Evolutionary conservation across 2,329 filamentous ascomycete species (phyloP), one percentile per base, ranked within the genome.

Genomic region (Fusarium sambucinum): DNA sequence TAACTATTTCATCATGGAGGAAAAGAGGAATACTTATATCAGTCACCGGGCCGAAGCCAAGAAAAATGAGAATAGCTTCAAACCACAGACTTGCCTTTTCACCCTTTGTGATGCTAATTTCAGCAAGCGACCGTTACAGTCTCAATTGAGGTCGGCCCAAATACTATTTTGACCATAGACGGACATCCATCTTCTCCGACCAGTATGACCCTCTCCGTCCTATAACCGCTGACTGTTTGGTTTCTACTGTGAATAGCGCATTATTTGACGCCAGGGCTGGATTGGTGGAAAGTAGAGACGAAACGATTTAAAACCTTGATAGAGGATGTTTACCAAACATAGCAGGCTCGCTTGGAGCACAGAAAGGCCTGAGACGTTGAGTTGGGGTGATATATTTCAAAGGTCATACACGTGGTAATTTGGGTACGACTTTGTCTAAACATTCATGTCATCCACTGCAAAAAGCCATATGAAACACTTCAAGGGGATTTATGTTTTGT

Each of bases 211-310:
- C n/a, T 41, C 21, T 40, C 45, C 7, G 47, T 23, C 29, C 14
- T 56, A 41, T 53, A 21, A 6, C 21, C 56, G 46, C 41, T 17
- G 30, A 59, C 41, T 3, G 56, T 50, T 59, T 23, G 7, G 54
- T 59, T 50, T 59, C 56, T 59, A 48, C 41, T 59, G 59, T 40
- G 19, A 41, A 41, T 59, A 59, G 54, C 1, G 4, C n/a, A 3
- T 19, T 25, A 29, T 59, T 58, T 59, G 41, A 35, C 58, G 33
- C 32, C n/a, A 32, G 11, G 9, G 32, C 6, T 0, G 16, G 4
- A 59, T 50, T 59, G 29, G 56, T 27, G 29, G 7, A 30, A 50
- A 32, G 10, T 6, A 19, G 9, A 5, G 3, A 16, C n/a, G 27
- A 50, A 41, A 33, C 41, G 5, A 4, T 30, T 5, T 5, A 33